Evolutionary conservation across 495 filamentous ascomycete species (phyloP), one percentile per base, ranked within the genome.

Genomic region (Aspergillus incahuasiensis): DNA sequence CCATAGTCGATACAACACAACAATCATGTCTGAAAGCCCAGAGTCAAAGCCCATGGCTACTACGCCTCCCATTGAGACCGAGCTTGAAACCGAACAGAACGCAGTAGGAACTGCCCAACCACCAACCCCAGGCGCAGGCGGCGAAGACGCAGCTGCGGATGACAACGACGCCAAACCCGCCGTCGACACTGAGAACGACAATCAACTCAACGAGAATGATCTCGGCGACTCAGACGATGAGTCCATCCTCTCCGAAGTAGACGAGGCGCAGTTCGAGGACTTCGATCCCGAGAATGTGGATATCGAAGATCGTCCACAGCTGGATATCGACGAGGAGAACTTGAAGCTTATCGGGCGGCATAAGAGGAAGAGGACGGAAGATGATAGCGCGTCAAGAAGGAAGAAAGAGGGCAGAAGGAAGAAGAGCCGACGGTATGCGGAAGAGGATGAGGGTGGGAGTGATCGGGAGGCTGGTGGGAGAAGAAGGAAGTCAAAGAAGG

Each of bases 241-340:
- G 30, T 90, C 88, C n/a, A 82, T 89, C 50, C 82, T 95, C 15
- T 97, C 92, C 9, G 94, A 98, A 68, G 86, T 98, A 61, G 95
- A 97, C 69, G 94, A 97, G 67, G 87, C 87, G 43, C 86, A 95
- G 67, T 96, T 99, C 70, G 86, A 88, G 43, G 85, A 96, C 61
- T 96, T 96, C 71, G 90, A 97, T 63, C 88, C 87, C 0, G 81
- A 79, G 52, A 83, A 84, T 28, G 82, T 91, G 44, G 83, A 83
- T 35, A 79, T 92, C 62, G 87, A 92, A 49, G 89, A 92, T 57
- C 82, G 86, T 30, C 86, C 86, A 9, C 75, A 80, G 25, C 80
- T 94, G 24, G 86, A 88, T 16, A 89, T 97, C 55, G 95, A 97
- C 62, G 90, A 95, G 58, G 88, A 89, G 47, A 90, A 90, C 35